Evolutionary conservation across 768 basidiomycete species (phyloP).

Genomic region (Kwoniella dejecticola): DNA sequence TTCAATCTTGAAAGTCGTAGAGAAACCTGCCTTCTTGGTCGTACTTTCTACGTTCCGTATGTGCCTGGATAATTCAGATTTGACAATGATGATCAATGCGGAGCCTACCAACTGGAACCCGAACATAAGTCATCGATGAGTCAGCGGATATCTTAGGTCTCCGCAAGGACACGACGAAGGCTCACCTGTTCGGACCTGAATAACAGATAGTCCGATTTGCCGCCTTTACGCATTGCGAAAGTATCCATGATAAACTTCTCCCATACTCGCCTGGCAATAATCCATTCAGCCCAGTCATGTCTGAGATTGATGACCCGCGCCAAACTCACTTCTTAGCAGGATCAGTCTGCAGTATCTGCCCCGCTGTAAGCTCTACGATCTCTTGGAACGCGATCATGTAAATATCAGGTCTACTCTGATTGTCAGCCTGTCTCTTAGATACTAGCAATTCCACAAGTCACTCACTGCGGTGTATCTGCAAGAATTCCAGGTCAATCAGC

Average conservation of each 20-base stretch:
- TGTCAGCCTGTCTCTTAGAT: not conserved
- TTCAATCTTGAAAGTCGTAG: not conserved
- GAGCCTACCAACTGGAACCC: slow-evolving; percentile 82
- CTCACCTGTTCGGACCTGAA: slow-evolving; percentile 87
- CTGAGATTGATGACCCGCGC: not conserved
- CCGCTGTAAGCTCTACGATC: slow-evolving; percentile 95
- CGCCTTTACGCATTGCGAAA: slow-evolving; percentile 69
- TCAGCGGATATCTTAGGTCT: not conserved
- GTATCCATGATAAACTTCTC: slow-evolving; percentile 78
- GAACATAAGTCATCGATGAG: not conserved
- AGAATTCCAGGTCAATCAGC: too few species aligned
- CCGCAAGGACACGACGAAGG: not conserved
- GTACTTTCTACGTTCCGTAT: slow-evolving; percentile 92
- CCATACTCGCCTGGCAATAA: slow-evolving; percentile 72
- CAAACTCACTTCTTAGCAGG: slow-evolving; percentile 75
- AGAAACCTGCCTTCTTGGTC: slow-evolving; percentile 73
- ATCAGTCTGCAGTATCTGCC: slow-evolving; percentile 94
- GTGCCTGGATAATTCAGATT: slow-evolving; percentile 70
- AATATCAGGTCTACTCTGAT: slow-evolving; percentile 64
- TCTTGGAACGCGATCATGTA: slow-evolving; percentile 93
- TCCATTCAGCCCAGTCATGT: slow-evolving; percentile 8
- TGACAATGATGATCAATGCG: slow-evolving; percentile 81
- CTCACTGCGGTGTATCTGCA: too few species aligned
- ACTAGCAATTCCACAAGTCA: too few species aligned
- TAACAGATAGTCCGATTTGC: slow-evolving; percentile 74